phyloP scores from a whole-genome alignment of 768 basidiomycete species.

The Naganishia vaughanmartiniae region DNA sequence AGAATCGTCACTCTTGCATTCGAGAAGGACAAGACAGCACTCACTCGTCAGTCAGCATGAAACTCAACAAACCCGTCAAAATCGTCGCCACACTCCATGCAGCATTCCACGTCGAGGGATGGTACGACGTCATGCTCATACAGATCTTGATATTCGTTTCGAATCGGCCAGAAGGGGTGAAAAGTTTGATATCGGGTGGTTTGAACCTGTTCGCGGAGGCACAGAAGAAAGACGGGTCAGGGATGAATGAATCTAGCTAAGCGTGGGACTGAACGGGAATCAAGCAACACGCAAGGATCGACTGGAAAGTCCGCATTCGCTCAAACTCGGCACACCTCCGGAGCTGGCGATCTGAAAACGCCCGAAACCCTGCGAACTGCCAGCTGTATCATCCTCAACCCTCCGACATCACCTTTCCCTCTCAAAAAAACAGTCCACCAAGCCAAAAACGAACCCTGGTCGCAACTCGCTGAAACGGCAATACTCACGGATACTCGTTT shows the following conservation, averaged over 20 bases:
- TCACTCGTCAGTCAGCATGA: slow-evolving; percentile 85
- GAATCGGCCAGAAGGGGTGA: slow-evolving; percentile 53
- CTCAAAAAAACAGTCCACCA: too few relatives aligned
- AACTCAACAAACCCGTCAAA: slow-evolving; percentile 85
- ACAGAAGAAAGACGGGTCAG: not conserved
- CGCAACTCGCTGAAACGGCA: too few relatives aligned
- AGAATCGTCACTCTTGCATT: not conserved
- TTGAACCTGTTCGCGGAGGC: slow-evolving; percentile 63
- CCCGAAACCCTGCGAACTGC: too few relatives aligned
- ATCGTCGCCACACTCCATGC: slow-evolving; percentile 57
- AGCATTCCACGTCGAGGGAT: slow-evolving; percentile 32
- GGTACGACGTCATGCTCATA: slow-evolving; percentile 73
- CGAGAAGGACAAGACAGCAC: not conserved
- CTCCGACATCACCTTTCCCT: too few relatives aligned
- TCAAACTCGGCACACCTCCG: too few relatives aligned
- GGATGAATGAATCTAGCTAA: not conserved
- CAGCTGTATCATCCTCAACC: too few relatives aligned
- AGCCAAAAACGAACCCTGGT: too few relatives aligned
- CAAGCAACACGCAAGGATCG: too few relatives aligned
- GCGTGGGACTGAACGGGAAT: too few relatives aligned
- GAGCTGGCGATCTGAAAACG: too few relatives aligned
- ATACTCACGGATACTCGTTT: slow-evolving; percentile 68
- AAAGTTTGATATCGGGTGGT: slow-evolving; percentile 91
- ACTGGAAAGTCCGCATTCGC: too few relatives aligned
- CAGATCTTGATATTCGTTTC: slow-evolving; percentile 69